These are phyloP conservation scores for Alternaria hordeiaustralica DNA, from an alignment of 2,329 filamentous ascomycete species.

Conservation along the genomic window DNA sequence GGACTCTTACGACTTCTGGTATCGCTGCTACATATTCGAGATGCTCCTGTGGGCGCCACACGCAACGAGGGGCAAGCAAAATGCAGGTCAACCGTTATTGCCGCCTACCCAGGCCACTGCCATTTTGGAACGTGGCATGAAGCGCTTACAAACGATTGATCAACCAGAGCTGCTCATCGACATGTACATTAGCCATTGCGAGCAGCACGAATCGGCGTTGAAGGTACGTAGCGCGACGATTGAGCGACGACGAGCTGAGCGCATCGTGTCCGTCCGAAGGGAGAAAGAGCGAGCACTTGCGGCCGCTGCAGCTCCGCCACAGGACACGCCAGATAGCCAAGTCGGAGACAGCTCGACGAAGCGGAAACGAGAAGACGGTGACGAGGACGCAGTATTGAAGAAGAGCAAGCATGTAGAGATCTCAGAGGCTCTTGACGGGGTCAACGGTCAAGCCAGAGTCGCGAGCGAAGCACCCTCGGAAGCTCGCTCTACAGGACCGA, in stretches of 20 bases:
- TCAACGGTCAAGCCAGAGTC: slow-evolving; percentile 25
- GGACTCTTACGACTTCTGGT: slow-evolving; percentile 91
- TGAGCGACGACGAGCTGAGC: slow-evolving; percentile 69
- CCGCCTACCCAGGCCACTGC: slow-evolving; percentile 76
- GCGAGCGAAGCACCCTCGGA: slow-evolving; percentile 47
- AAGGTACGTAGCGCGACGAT: slow-evolving; percentile 77
- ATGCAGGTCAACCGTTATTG: slow-evolving; percentile 56
- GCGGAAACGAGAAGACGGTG: slow-evolving; percentile 71
- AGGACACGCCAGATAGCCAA: slow-evolving; percentile 24
- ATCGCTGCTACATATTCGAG: slow-evolving; percentile 91
- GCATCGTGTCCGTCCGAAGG: slow-evolving; percentile 62
- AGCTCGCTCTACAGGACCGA: slow-evolving; percentile 52
- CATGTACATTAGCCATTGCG: slow-evolving; percentile 79
- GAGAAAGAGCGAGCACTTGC: slow-evolving; percentile 65
- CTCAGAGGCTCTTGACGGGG: slow-evolving; percentile 12
- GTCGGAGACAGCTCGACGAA: slow-evolving; percentile 63
- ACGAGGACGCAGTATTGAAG: slow-evolving; percentile 66
- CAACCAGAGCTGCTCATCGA: slow-evolving; percentile 79
- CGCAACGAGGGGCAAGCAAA: slow-evolving; percentile 58
- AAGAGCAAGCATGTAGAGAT: slow-evolving; percentile 63
- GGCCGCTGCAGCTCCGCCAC: slow-evolving; percentile 54
- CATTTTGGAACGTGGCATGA: slow-evolving; percentile 75
- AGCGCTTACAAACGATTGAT: slow-evolving; percentile 67
- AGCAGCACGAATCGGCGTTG: slow-evolving; percentile 84
- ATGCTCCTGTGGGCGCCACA: slow-evolving; percentile 73